Percentiles rank a stretch among this genome's conserved stretches.
Conservation (phyloP, 2,329 filamentous ascomycete species). For the Colletotrichum phormii region DNA sequence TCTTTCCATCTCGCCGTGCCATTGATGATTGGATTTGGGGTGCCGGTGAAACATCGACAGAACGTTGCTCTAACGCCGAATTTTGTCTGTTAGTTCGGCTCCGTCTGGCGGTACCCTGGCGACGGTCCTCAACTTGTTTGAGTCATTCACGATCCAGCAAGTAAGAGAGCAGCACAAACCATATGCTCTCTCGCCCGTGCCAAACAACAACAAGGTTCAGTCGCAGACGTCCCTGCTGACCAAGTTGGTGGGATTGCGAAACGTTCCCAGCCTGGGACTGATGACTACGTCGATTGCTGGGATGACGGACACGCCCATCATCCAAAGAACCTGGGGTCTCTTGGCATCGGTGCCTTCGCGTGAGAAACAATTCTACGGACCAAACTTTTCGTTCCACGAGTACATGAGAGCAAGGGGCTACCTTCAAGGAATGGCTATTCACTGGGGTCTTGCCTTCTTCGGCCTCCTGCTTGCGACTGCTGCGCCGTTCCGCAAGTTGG, state of each 20-base stretch:
- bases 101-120: slow-evolving; percentile 76
- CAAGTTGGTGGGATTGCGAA: slow-evolving; percentile 61
- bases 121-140: slow-evolving; percentile 72
- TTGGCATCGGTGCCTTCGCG: slow-evolving; percentile 56
- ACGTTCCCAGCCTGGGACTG: slow-evolving; percentile 64
- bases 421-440: slow-evolving; percentile 61
- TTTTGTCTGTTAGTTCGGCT: slow-evolving; percentile 48
- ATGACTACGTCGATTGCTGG: slow-evolving; percentile 65
- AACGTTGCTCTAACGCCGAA: slow-evolving; percentile 26
- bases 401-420: slow-evolving; percentile 63
- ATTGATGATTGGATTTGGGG: no score
- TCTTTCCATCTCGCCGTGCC: background rate
- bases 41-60: slow-evolving; percentile 5
- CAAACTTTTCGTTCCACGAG: slow-evolving; percentile 70
- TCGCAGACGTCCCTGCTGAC: slow-evolving; percentile 52
- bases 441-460: slow-evolving; percentile 60
- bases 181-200: slow-evolving; percentile 68
- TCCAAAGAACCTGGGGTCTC: slow-evolving; percentile 74
- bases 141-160: slow-evolving; percentile 62
- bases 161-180: slow-evolving; percentile 59
- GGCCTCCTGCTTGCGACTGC: slow-evolving; percentile 56
- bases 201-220: slow-evolving; percentile 50
- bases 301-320: slow-evolving; percentile 63
- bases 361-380: slow-evolving; percentile 65
- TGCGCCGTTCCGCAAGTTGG: slow-evolving; percentile 58